phyloP scores from a whole-genome alignment of 1,139 yeast genomes.

The Sugiyamaella neomexicana region DNA sequence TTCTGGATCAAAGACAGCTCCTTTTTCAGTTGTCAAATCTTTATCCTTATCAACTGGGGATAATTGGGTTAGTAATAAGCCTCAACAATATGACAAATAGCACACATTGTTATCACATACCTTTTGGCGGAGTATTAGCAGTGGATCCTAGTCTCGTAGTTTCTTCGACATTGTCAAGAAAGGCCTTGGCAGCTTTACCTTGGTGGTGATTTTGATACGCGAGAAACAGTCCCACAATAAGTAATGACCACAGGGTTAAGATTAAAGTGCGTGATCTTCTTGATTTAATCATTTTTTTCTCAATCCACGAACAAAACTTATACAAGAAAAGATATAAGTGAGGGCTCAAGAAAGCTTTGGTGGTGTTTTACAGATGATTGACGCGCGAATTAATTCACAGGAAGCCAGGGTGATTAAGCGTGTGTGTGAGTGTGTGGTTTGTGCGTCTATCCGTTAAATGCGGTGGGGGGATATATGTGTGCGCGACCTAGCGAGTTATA shows the following conservation, averaged over 20 bases:
- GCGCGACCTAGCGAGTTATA: background rate
- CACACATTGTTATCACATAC: background rate
- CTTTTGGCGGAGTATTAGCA: slow-evolving; percentile 13
- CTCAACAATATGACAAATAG: background rate
- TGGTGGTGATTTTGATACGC: slow-evolving; percentile 31
- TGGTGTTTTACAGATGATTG: background rate
- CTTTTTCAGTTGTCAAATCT: slow-evolving; percentile 37
- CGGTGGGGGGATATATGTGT: background rate
- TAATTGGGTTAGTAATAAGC: background rate
- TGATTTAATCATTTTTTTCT: slow-evolving; percentile 30
- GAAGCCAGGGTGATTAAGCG: background rate
- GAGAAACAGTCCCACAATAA: slow-evolving; percentile 31
- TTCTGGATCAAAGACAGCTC: slow-evolving; percentile 55
- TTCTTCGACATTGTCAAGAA: slow-evolving; percentile 30
- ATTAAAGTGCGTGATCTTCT: slow-evolving; percentile 33
- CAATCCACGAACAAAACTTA: too few species aligned
- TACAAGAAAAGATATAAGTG: background rate
- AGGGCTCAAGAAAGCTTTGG: background rate
- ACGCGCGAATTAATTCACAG: background rate
- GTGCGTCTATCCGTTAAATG: background rate
- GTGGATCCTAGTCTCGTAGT: slow-evolving; percentile 29
- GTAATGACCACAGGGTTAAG: slow-evolving; percentile 34
- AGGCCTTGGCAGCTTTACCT: slow-evolving; percentile 23
- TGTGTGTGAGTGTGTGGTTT: background rate
- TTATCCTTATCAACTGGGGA: slow-evolving; percentile 12